Evolutionary conservation across 2,329 filamentous ascomycete genomes (phyloP).

Genomic region (Chaetomium strumarium): DNA sequence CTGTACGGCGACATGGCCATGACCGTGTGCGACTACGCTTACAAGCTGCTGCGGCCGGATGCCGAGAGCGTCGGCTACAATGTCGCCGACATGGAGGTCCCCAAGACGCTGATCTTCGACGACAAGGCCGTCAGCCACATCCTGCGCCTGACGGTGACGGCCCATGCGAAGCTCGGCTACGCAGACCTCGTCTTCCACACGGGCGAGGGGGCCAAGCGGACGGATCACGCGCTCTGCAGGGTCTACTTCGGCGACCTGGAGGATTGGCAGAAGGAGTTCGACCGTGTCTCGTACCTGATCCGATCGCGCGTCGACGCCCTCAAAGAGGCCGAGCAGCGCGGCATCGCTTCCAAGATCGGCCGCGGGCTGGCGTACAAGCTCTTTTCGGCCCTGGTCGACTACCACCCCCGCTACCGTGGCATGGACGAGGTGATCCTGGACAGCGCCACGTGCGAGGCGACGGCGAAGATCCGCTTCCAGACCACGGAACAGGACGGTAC

Average conservation of each 20-base stretch:
- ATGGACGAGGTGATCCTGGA: conserved; percentile 55
- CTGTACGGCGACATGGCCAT: conserved; percentile 45
- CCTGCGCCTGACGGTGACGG: conserved; percentile 54
- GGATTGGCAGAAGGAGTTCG: conserved; percentile 59
- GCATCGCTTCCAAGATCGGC: conserved; percentile 65
- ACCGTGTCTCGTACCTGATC: conserved; percentile 64
- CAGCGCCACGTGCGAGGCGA: conserved; percentile 39
- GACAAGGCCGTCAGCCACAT: conserved; percentile 46
- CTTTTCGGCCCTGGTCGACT: conserved; percentile 52
- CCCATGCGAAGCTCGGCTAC: conserved; percentile 48
- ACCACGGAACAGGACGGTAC: conserved; percentile 42
- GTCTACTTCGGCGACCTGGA: conserved; percentile 56
- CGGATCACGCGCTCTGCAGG: conserved; percentile 56
- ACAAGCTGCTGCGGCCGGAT: conserved; percentile 36
- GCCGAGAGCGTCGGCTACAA: conserved; percentile 40
- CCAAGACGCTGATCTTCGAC: conserved; percentile 61
- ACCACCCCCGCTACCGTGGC: conserved; percentile 47
- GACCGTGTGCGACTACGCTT: conserved; percentile 56
- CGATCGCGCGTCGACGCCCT: conserved; percentile 55
- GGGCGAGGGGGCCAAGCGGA: conserved; percentile 51
- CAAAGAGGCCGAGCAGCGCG: conserved; percentile 54
- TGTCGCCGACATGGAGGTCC: conserved; percentile 42
- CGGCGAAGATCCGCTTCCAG: conserved; percentile 41
- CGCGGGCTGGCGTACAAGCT: conserved; percentile 75
- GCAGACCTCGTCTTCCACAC: conserved; percentile 55